Evolutionary conservation across 352 stramenopile species (phyloP), one percentile per base, ranked within the genome.

Genomic region (Globisporangium rhizosaccharum): DNA sequence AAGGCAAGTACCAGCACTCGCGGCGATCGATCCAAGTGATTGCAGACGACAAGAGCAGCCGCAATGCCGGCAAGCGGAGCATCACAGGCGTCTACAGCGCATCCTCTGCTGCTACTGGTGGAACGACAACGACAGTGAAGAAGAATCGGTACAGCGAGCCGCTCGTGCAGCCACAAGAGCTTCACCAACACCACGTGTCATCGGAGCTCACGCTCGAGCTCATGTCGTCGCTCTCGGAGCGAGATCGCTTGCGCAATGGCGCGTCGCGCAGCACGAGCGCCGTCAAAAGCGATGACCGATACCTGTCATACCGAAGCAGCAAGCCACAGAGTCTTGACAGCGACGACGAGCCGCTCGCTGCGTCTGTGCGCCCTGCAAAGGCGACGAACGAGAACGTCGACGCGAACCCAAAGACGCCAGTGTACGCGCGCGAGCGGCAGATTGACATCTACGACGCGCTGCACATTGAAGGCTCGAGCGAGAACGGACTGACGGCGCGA

Each of bases 381-480:
- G 46, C 53, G 14, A 46, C 52, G 39, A 56, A 60, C 30, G 52
- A 56, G 33, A 58, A 57, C 30, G 41, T 53, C 1, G 23, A 57
- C 36, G 37, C 30, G 26, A 68, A 63, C n/a, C 56, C 48, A 7
- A 71, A 57, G 37, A 23, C 9, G 8, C 28, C 58, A 2, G 17
- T 23, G 46, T 86, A 70, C 50, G 70, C 44, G 44, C 71, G 60
- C 46, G 71, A 84, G 17, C 72, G 61, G 49, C 76, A 87, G 60
- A 71, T 87, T 20, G 78, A 73, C 71, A 70, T 87, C 60, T 83
- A 84, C 66, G 72, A 83, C 47, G 76, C 76, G 37, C 61, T 87
- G 30, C 64, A 77, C 48, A 62, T 87, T n/a, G 71, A 83, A 12
- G 56, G 53, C 23, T 53, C 30, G 39, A 39, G 75, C 46, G 72